Evolutionary conservation across 106 monocot species (phyloP).

Genomic region (Dioscorea alata): DNA sequence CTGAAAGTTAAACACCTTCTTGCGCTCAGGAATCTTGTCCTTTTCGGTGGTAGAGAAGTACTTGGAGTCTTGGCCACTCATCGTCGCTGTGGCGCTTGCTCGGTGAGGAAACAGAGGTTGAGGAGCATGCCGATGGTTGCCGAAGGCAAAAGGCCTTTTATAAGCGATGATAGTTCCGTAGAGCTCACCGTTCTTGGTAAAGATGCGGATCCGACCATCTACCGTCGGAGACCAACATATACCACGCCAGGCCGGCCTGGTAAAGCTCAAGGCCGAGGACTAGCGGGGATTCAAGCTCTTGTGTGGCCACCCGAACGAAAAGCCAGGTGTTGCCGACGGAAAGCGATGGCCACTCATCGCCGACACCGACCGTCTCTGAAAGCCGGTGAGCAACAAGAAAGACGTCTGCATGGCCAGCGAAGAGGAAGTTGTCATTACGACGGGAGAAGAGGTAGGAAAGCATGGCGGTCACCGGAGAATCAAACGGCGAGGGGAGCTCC

Average conservation of each 20-base stretch:
- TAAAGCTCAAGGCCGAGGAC: slow-evolving; percentile 53
- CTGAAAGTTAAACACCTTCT: no score
- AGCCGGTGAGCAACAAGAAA: slow-evolving; percentile 57
- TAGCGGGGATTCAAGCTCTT: slow-evolving; percentile 31
- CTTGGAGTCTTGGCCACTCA: no score
- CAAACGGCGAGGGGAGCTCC: slow-evolving; percentile 41
- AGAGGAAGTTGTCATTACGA: slow-evolving; percentile 69
- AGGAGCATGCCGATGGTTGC: slow-evolving; percentile 66
- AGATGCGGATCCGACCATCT: slow-evolving; percentile 66
- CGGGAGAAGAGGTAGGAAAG: slow-evolving; percentile 40
- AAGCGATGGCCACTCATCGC: slow-evolving; percentile 59
- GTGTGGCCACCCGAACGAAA: slow-evolving; percentile 22
- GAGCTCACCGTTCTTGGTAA: slow-evolving; percentile 71
- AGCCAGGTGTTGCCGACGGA: slow-evolving; percentile 25
- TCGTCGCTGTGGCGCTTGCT: slow-evolving; percentile 64
- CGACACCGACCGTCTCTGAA: slow-evolving; percentile 33
- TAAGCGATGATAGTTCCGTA: slow-evolving; percentile 59
- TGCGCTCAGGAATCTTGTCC: no score
- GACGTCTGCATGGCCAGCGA: slow-evolving; percentile 71
- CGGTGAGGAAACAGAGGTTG: slow-evolving; percentile 89
- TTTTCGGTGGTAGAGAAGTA: no score
- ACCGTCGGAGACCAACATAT: slow-evolving; percentile 47
- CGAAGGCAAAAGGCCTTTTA: slow-evolving; percentile 54
- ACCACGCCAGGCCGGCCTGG: slow-evolving; percentile 44
- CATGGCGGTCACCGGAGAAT: slow-evolving; percentile 56